A percentile compares a stretch with the other conserved stretches of the same genome.
Conservation (phyloP, 2,329 filamentous ascomycete genomes). For the Tolypocladium pustulatum region DNA sequence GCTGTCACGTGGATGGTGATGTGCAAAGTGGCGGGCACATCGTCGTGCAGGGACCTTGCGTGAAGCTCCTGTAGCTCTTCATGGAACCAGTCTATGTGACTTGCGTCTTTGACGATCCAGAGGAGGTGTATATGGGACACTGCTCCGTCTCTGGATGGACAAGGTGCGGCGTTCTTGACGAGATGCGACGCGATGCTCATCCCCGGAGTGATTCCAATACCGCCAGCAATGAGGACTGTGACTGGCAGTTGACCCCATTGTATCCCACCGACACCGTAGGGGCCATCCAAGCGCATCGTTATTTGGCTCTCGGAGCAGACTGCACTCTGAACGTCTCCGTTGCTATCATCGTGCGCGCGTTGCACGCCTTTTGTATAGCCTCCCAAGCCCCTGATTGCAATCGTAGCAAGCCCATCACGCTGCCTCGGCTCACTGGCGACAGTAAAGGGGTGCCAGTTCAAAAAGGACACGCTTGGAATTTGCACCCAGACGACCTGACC, state of each 20-base stretch:
- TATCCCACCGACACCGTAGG: slow-evolving; percentile 9
- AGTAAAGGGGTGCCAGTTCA: slow-evolving; percentile 17
- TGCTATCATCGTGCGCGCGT: neutral
- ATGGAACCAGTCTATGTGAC: neutral
- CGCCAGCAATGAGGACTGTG: slow-evolving; percentile 11
- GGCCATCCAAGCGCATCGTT: slow-evolving; percentile 9
- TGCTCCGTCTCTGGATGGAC: neutral
- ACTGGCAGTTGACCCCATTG: slow-evolving; percentile 9
- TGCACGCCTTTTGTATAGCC: slow-evolving; percentile 1
- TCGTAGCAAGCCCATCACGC: neutral
- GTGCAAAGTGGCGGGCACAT: neutral
- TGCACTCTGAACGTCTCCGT: neutral
- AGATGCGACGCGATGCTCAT: slow-evolving; percentile 13
- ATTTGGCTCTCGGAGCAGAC: neutral
- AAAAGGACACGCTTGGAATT: slow-evolving; percentile 8
- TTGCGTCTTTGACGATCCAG: neutral
- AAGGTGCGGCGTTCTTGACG: slow-evolving; percentile 1
- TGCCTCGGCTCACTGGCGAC: slow-evolving; percentile 8
- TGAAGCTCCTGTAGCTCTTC: neutral
- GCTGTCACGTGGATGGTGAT: neutral
- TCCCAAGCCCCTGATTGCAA: slow-evolving; percentile 6
- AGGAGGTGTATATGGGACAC: neutral
- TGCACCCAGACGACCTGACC: slow-evolving; percentile 14
- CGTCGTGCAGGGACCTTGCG: neutral
- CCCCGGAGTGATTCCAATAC: slow-evolving; percentile 13